Evolutionary conservation across 305 asterid species (phyloP).

Genomic region (Fraxinus greggii): DNA sequence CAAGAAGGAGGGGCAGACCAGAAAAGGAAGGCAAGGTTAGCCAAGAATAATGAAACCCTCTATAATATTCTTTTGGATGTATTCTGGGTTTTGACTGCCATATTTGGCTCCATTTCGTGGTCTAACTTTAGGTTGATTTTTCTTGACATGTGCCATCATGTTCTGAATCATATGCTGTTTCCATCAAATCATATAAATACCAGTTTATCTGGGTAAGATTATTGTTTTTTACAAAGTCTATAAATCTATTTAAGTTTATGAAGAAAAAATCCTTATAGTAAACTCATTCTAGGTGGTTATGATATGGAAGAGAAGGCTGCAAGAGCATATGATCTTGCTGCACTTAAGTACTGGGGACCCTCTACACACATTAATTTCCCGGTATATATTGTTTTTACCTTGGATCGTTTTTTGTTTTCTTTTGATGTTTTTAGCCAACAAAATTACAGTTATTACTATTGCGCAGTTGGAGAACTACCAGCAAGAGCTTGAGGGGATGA

Average conservation of each 20-base stretch:
- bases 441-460: neutral
- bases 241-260: neutral
- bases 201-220: constrained; percentile 72
- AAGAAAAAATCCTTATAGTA: neutral
- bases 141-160: constrained; percentile 28
- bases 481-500: constrained; percentile 85
- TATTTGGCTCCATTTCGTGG: constrained; percentile 17
- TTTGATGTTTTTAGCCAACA: neutral
- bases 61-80: neutral
- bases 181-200: constrained; percentile 20
- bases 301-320: constrained; percentile 86
- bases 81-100: constrained; percentile 1
- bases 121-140: neutral
- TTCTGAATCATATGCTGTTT: constrained; percentile 35
- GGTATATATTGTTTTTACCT: constrained; percentile 24
- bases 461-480: constrained; percentile 73
- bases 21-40: constrained; percentile 84
- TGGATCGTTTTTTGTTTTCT: neutral
- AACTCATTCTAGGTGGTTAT: constrained; percentile 49
- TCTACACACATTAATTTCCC: constrained; percentile 61
- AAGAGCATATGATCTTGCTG: constrained; percentile 77
- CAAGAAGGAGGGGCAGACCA: constrained; percentile 82
- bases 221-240: neutral
- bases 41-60: constrained; percentile 8
- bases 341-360: constrained; percentile 75